Evolutionary conservation across 1,284 basidiomycete genomes (phyloP), one percentile per base, ranked within the genome.

Genomic region (Pascua sp.): DNA sequence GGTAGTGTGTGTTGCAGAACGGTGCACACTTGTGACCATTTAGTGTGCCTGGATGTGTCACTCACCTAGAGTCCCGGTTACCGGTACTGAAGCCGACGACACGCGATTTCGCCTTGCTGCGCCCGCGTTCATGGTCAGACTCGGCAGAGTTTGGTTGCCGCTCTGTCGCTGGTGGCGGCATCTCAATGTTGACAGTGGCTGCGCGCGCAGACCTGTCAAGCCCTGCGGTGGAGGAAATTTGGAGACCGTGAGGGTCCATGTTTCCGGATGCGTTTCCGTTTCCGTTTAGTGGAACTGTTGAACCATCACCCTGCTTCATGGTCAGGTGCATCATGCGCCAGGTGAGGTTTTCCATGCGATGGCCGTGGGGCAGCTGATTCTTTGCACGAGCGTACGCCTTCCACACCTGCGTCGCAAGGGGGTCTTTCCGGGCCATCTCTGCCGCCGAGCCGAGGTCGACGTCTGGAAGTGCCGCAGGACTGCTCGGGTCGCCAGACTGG

Each of bases 261-360:
- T 32, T 32, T 32, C 24, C 24, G 24, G 59, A 49, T 18, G 53
- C 51, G 42, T 55, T 51, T 44, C 43, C 45, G 24, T 32, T 7
- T 32, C 3, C 24, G 24, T 32, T 32, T 36, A 4, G 42, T 32
- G 24, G 24, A 32, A 32, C 24, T 32, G 24, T 32, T 32, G 24
- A 32, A 32, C 24, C 24, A 32, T 71, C 68, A 44, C 70, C 68
- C 63, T 73, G 70, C 80, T 89, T 88, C 61, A 97, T 78, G 10
- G 88, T 89, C 70, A 98, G 81, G 45, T 93, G 89, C 94, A 97
- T 97, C 90, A 98, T 91, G 61, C 96, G 81, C 95, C 95, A 97
- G 0, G 93, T 96, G 52, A 97, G 76, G 72, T 96, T 97, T 80
- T 98, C 95, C 91, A 98, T 94, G 64, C 93, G 81, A 73, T 93